A percentile compares a stretch with the other conserved stretches of the same genome.
Conservation (phyloP, 768 basidiomycete species). For the Cystoderma amianthinum region DNA sequence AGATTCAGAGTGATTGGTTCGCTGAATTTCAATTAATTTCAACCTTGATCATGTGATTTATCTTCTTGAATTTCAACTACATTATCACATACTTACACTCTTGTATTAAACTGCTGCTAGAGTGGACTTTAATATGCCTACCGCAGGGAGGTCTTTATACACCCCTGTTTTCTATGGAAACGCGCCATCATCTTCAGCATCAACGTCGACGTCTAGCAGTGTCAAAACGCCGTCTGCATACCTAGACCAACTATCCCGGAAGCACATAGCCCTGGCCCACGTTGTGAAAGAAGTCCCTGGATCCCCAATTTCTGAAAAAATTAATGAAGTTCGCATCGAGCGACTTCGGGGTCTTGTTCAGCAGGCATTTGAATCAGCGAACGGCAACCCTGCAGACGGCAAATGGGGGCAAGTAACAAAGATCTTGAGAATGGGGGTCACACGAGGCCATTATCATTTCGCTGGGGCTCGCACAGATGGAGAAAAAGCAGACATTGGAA, state of each 20-base stretch:
- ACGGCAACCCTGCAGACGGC: conserved; percentile 31
- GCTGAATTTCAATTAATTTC: too few relatives aligned
- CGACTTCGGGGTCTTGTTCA: conserved; percentile 22
- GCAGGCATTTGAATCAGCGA: conserved; percentile 25
- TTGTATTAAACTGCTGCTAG: too few relatives aligned
- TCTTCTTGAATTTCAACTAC: too few relatives aligned
- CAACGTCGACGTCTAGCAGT: background rate
- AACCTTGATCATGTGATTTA: too few relatives aligned
- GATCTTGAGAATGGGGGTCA: conserved; percentile 30
- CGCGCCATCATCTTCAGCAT: conserved; percentile 12
- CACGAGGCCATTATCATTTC: conserved; percentile 28
- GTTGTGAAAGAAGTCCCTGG: background rate
- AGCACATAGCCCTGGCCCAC: background rate
- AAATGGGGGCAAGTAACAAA: conserved; percentile 39
- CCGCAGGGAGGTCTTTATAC: background rate
- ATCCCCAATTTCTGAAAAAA: background rate
- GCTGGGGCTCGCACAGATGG: conserved; percentile 15
- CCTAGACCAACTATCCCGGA: background rate
- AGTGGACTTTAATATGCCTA: too few relatives aligned
- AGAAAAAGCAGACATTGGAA: conserved; percentile 15
- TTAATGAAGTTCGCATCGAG: conserved; percentile 7
- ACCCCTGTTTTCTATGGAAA: background rate
- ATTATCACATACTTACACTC: too few relatives aligned
- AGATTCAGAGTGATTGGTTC: too few relatives aligned
- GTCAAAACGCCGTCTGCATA: background rate